Evolutionary conservation across 345 rosid species (phyloP).

Genomic region (Mercurialis annua): DNA sequence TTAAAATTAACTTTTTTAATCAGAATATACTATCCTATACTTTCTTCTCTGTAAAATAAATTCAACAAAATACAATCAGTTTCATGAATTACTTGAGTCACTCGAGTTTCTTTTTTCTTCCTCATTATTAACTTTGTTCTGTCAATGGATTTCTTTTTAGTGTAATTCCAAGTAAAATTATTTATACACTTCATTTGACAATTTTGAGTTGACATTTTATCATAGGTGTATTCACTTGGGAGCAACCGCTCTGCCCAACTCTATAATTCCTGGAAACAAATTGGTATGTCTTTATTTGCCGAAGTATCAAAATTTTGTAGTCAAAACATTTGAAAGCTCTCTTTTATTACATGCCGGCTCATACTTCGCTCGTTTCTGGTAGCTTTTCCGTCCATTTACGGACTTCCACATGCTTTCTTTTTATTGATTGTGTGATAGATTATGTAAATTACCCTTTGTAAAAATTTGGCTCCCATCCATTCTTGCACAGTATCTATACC

Average conservation of each 20-base stretch:
- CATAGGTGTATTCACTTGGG: conserved; percentile 68
- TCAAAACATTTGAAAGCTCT: background rate
- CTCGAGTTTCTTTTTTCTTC: background rate
- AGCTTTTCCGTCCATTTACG: background rate
- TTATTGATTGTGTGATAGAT: background rate
- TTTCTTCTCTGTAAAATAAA: background rate
- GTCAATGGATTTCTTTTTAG: background rate
- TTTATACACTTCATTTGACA: background rate
- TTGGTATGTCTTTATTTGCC: conserved; percentile 39
- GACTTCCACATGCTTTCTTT: background rate
- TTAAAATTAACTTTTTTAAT: background rate
- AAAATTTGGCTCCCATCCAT: background rate
- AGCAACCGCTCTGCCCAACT: conserved; percentile 62
- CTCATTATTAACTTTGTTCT: background rate
- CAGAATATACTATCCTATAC: background rate
- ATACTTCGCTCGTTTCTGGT: background rate
- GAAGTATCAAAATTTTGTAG: conserved; percentile 1
- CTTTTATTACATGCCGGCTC: background rate
- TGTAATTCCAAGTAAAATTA: background rate
- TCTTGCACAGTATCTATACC: background rate
- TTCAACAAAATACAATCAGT: background rate
- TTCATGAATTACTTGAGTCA: background rate
- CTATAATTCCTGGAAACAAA: conserved; percentile 54
- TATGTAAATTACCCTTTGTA: background rate
- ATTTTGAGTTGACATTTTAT: conserved; percentile 6